A percentile compares a stretch with the other conserved stretches of the same genome.
These are phyloP conservation scores for Daldinia caldariorum DNA, from an alignment of 495 filamentous ascomycete species.

Conservation along the genomic window DNA sequence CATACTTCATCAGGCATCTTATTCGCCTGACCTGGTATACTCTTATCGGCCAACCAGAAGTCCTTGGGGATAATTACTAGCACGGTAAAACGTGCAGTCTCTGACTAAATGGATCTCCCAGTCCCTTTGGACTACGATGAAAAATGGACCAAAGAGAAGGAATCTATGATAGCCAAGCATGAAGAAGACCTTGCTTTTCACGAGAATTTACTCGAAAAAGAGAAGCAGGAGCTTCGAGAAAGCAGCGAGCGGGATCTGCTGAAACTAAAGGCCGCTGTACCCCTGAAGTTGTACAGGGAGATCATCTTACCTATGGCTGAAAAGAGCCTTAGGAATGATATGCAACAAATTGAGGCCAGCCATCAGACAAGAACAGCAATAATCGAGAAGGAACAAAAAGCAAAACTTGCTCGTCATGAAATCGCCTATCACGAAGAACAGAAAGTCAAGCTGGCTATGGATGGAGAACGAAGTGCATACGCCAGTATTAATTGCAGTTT, in stretches of 20 bases:
- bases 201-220: slow-evolving; percentile 11
- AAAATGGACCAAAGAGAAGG: slow-evolving; percentile 11
- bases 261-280: slow-evolving; percentile 8
- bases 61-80: neutral
- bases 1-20: neutral
- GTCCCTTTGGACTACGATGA: neutral
- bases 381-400: slow-evolving; percentile 12
- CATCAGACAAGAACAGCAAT: slow-evolving; percentile 2
- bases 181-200: slow-evolving; percentile 8
- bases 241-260: slow-evolving; percentile 8
- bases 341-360: slow-evolving; percentile 6
- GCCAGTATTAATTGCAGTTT: neutral
- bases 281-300: slow-evolving; percentile 18
- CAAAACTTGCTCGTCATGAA: slow-evolving; percentile 13
- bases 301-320: slow-evolving; percentile 30
- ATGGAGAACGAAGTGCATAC: neutral
- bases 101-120: slow-evolving; percentile 23
- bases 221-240: slow-evolving; percentile 6
- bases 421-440: slow-evolving; percentile 6
- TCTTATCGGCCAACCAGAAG: neutral
- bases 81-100: neutral
- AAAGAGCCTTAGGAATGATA: slow-evolving; percentile 21
- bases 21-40: neutral
- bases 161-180: slow-evolving; percentile 14
- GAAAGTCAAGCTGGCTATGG: neutral